These are phyloP conservation scores for Aspergillus baeticus DNA, from an alignment of 495 filamentous ascomycete species.

Conservation along the genomic window DNA sequence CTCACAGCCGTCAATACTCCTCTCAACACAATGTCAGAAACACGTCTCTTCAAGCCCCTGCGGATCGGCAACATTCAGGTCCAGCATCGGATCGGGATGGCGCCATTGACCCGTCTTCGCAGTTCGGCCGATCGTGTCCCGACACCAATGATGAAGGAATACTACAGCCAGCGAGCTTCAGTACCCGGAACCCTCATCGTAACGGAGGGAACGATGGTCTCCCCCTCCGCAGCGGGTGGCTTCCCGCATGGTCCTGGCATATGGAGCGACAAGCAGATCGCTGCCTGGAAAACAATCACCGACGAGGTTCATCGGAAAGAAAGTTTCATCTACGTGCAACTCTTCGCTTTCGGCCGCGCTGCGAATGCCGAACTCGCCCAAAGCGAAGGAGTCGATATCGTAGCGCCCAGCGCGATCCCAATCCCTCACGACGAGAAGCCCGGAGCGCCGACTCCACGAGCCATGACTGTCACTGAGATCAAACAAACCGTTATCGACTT, in stretches of 20 bases:
- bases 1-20: neutral
- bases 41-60: neutral
- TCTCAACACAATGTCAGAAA: neutral
- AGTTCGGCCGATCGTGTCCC: slow-evolving; percentile 34
- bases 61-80: neutral
- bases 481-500: slow-evolving; percentile 52
- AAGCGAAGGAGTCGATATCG: slow-evolving; percentile 18
- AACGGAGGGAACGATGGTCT: slow-evolving; percentile 65
- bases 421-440: neutral
- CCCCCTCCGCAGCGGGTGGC: slow-evolving; percentile 38
- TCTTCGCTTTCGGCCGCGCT: slow-evolving; percentile 60
- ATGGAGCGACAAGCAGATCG: slow-evolving; percentile 42
- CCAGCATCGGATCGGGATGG: slow-evolving; percentile 49
- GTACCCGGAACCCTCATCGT: slow-evolving; percentile 50
- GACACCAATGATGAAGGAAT: slow-evolving; percentile 35
- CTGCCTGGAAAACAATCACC: slow-evolving; percentile 47
- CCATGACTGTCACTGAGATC: slow-evolving; percentile 58
- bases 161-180: slow-evolving; percentile 52
- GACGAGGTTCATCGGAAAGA: slow-evolving; percentile 51
- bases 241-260: slow-evolving; percentile 48
- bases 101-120: slow-evolving; percentile 53
- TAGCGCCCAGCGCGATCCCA: slow-evolving; percentile 42
- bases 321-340: slow-evolving; percentile 48
- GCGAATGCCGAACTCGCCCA: slow-evolving; percentile 39
- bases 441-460: slow-evolving; percentile 32